Conservation (phyloP, 345 rosid genomes). For the Citrus reticulata region DNA sequence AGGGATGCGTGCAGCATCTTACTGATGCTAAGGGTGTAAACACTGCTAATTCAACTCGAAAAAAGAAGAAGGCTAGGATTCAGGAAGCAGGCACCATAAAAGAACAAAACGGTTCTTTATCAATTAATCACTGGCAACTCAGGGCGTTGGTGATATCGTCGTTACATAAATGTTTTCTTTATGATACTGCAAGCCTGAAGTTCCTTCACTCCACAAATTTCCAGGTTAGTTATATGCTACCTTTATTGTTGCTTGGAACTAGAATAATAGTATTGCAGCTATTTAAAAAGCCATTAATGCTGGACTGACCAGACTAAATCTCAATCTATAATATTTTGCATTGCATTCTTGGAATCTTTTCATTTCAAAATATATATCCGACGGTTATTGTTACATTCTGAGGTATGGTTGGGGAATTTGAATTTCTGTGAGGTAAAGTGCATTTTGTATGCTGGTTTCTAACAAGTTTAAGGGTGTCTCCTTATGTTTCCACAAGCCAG, state of each 20-base stretch:
- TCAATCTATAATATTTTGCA: not conserved
- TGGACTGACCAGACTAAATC: not conserved
- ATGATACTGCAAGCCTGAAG: conserved; percentile 72
- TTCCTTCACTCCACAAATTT: conserved; percentile 81
- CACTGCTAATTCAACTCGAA: conserved; percentile 39
- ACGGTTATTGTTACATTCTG: not conserved
- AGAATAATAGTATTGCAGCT: not conserved
- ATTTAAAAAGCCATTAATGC: not conserved
- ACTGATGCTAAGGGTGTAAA: conserved; percentile 29
- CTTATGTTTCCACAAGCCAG: not conserved
- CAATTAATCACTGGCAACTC: conserved; percentile 74
- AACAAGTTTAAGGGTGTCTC: not conserved
- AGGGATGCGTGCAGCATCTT: conserved; percentile 61
- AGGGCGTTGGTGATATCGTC: conserved; percentile 72
- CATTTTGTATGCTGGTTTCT: not conserved
- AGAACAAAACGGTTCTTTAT: conserved; percentile 14
- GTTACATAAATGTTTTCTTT: conserved; percentile 73
- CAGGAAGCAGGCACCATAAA: conserved; percentile 36
- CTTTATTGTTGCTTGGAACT: conserved; percentile 1
- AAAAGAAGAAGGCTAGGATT: conserved; percentile 73
- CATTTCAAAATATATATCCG: not conserved
- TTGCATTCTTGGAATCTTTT: not conserved
- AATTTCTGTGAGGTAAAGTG: not conserved
- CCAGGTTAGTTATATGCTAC: conserved; percentile 45
- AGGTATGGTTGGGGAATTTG: not conserved